Conservation (phyloP, 257 asterid species). For the Mitragyna speciosa region DNA sequence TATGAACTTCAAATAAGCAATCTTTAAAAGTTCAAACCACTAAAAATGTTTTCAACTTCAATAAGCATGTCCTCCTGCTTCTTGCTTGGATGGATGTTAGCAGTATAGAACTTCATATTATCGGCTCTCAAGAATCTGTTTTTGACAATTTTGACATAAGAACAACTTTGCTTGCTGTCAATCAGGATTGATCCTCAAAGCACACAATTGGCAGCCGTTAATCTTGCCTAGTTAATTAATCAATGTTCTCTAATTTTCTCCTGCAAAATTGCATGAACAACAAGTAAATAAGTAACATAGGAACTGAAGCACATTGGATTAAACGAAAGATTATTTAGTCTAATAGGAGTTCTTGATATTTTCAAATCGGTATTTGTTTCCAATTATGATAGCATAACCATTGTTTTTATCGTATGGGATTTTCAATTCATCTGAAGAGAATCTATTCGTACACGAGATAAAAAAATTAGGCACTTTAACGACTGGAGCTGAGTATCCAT, state of each 20-base stretch:
- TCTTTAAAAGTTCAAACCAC: not conserved
- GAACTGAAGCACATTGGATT: not conserved
- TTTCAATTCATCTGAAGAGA: not conserved
- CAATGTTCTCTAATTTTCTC: not conserved
- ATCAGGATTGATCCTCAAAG: not conserved
- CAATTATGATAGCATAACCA: not conserved
- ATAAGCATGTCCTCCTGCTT: not conserved
- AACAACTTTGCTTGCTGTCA: not conserved
- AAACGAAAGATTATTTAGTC: not conserved
- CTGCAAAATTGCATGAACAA: not conserved
- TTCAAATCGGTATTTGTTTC: not conserved
- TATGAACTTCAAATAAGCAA: too few species aligned
- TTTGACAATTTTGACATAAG: not conserved
- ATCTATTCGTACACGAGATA: not conserved
- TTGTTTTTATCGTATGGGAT: not conserved
- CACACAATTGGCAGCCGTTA: not conserved
- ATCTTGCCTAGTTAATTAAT: not conserved
- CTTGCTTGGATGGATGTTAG: not conserved
- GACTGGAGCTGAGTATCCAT: not conserved
- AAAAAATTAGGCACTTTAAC: not conserved
- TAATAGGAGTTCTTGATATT: not conserved
- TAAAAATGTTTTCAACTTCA: too few species aligned
- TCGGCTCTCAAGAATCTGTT: not conserved
- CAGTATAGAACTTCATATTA: not conserved
- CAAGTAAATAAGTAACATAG: too few species aligned